These are phyloP conservation scores for Andrographis paniculata DNA, from an alignment of 305 asterid genomes.

Conservation along the genomic window DNA sequence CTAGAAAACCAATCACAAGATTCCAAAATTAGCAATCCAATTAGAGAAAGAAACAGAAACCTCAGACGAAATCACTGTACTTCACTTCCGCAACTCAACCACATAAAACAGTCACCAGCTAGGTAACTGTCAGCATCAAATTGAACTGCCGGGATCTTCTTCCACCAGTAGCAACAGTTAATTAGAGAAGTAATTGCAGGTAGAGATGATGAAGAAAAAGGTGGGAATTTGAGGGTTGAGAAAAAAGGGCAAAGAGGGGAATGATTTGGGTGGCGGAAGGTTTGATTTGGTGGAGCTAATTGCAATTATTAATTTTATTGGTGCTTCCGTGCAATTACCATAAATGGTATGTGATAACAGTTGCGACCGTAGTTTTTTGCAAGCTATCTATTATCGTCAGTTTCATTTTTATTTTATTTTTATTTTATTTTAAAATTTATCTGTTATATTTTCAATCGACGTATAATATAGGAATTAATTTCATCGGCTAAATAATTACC, in stretches of 20 bases:
- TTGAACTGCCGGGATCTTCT: too few species aligned
- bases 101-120: constrained; percentile 4
- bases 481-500: too few species aligned
- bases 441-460: too few species aligned
- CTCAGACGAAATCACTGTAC: constrained; percentile 16
- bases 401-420: too few species aligned
- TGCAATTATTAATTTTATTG: constrained; percentile 14
- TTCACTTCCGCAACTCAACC: constrained; percentile 15
- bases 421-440: too few species aligned
- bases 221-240: constrained; percentile 10
- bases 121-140: too few species aligned
- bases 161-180: too few species aligned
- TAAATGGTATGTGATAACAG: too few species aligned
- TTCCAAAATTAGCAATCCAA: constrained; percentile 7
- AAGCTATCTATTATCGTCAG: too few species aligned
- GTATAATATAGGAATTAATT: too few species aligned
- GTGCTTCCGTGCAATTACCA: not conserved
- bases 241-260: constrained; percentile 3
- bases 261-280: constrained; percentile 19
- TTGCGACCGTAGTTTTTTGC: too few species aligned
- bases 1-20: constrained; percentile 11
- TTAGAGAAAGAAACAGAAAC: constrained; percentile 6
- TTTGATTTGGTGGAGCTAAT: constrained; percentile 14
- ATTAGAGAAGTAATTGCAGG: too few species aligned
- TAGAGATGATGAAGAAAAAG: constrained; percentile 13